Evolutionary conservation across 1,139 yeast genomes (phyloP).

Genomic region (Geotrichum citri-aurantii): DNA sequence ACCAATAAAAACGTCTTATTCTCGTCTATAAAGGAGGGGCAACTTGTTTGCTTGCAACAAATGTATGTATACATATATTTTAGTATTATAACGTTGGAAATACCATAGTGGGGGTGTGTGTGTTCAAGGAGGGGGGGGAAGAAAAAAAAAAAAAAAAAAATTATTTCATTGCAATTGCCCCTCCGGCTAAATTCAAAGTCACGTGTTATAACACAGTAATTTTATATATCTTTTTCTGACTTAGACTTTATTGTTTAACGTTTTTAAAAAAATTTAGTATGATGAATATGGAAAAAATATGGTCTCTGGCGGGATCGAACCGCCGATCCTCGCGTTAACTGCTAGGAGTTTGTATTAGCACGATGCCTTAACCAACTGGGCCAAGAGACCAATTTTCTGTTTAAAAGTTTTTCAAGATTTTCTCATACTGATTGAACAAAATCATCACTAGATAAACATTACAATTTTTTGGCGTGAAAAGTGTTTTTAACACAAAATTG

Average conservation of each 20-base stretch:
- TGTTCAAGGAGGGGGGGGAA: not conserved
- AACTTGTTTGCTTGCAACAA: not conserved
- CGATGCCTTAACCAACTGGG: slow-evolving; percentile 20
- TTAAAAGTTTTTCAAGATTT: no score
- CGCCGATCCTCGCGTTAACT: slow-evolving; percentile 18
- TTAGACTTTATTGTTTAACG: no score
- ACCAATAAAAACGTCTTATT: not conserved
- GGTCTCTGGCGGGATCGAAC: slow-evolving; percentile 20
- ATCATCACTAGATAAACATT: no score
- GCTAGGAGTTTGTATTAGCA: slow-evolving; percentile 16
- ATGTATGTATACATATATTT: not conserved
- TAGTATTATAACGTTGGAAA: no score
- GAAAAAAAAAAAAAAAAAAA: no score
- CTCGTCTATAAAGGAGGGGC: not conserved
- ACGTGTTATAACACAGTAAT: not conserved
- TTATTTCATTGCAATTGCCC: no score
- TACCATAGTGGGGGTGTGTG: not conserved
- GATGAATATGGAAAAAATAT: not conserved
- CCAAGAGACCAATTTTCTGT: slow-evolving; percentile 16
- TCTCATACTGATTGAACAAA: no score
- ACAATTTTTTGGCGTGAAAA: no score
- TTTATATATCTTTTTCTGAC: no score
- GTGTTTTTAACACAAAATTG: no score
- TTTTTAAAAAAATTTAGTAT: no score
- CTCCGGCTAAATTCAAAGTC: not conserved